Base-by-base conservation (phyloP, 164 flowering plant genomes). In the Vitis rotundifolia region DNA sequence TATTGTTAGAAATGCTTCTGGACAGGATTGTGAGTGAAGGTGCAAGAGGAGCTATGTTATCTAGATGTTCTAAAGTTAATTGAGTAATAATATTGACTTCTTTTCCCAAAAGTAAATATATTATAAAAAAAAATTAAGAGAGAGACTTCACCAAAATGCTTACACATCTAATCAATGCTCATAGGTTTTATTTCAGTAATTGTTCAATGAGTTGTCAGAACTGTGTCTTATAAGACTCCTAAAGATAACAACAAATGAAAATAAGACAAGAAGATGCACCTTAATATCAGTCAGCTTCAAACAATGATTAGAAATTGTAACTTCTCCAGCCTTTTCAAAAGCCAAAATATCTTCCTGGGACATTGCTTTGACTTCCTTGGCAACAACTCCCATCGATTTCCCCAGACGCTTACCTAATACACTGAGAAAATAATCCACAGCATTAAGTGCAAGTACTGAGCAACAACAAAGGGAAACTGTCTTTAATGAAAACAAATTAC, bases 331-430 rank as follows among this genome's bases (percentile, higher is more conserved):
- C 72, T 79, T 78, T 81, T 91, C 91, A 80, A 96, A 96, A 57
- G 84, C 85, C 68, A 91, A 75, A 50, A 96, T 88, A 37, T 86
- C 89, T 75, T 88, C 85, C 76, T 91, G 97, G 28, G 98, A 82
- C 98, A 96, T 87, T 55, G 91, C 84, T 77, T 91, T 93, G 47
- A 96, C 88, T 76, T 86, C 86, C 79, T 90, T 88, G 15, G 97
- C 89, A 76, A 91, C 97, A 26, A 76, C 66, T 50, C 94, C 93
- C 97, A 96, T 93, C 3, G 93, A 86, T 80, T 88, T 96, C 54
- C 99, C 99, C 0, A 93, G 87, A 44, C 93, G 83, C 79, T 91
- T 96, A 18, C 99, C 98, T 55, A 96, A 72, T 18, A 81, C 87
- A 76, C 98, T 95, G 22, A 69, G 44, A 68, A 61, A 52, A 70